Evolutionary conservation across 305 asterid species (phyloP).

Genomic region (Withania somnifera): DNA sequence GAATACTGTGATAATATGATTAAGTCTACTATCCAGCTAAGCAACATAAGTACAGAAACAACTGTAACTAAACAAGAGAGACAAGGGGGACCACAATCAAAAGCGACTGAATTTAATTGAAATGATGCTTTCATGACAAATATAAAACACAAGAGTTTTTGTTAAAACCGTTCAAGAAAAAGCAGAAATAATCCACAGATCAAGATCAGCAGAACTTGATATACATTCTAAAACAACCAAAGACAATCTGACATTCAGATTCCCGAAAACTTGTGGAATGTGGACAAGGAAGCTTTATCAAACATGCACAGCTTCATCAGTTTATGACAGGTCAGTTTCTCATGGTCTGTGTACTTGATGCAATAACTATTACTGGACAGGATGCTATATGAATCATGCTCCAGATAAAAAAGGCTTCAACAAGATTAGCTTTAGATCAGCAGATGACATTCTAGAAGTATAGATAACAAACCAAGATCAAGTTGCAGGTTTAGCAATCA

Average conservation of each 20-base stretch:
- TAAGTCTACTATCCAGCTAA: background rate
- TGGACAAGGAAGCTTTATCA: background rate
- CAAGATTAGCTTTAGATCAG: background rate
- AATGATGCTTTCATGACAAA: background rate
- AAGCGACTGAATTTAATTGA: background rate
- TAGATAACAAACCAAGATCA: background rate
- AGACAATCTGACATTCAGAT: background rate
- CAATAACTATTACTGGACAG: background rate
- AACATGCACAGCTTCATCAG: background rate
- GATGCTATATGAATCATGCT: background rate
- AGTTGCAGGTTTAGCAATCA: background rate
- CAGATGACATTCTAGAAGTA: background rate
- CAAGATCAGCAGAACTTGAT: background rate
- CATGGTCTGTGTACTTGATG: background rate
- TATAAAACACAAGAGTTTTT: background rate
- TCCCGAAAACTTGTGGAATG: background rate
- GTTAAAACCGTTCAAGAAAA: background rate
- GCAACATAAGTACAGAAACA: background rate
- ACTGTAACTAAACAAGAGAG: background rate
- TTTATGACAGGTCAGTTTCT: background rate
- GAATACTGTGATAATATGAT: background rate
- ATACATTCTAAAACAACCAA: background rate
- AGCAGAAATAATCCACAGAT: background rate
- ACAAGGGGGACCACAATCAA: background rate
- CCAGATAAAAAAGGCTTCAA: background rate